These are phyloP conservation scores for Saccharum hybrid DNA, from an alignment of 202 grass and related monocot genomes.

Conservation along the genomic window DNA sequence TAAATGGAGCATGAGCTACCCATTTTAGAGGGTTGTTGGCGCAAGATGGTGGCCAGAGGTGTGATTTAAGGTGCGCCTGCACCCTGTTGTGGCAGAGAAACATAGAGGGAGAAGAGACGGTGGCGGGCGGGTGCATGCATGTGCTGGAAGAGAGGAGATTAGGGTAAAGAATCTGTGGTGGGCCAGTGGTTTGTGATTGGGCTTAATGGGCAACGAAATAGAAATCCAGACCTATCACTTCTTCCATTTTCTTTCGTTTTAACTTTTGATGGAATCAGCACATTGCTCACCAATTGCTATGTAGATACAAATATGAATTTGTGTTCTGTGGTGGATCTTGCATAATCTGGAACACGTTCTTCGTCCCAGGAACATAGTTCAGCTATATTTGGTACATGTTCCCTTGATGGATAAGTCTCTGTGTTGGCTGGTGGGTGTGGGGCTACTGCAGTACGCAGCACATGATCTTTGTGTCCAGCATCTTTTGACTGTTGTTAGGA, in stretches of 20 bases:
- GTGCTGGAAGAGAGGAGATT: neutral
- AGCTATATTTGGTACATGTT: neutral
- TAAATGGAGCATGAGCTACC: neutral
- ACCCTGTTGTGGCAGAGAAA: neutral
- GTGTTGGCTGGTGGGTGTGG: no score
- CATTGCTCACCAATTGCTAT: neutral
- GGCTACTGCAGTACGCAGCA: no score
- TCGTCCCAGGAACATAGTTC: neutral
- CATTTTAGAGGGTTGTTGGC: neutral
- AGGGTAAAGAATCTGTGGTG: neutral
- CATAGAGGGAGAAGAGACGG: neutral
- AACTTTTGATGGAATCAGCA: neutral
- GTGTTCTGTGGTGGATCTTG: neutral
- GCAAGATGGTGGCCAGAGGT: neutral
- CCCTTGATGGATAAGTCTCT: no score
- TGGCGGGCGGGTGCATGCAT: neutral
- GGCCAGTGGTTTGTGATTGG: neutral
- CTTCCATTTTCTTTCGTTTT: neutral
- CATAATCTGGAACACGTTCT: neutral
- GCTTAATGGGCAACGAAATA: neutral
- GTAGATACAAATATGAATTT: neutral
- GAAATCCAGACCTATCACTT: neutral
- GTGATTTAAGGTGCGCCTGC: neutral
- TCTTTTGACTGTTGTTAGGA: no score
- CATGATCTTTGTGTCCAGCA: no score